Conservation (phyloP, 352 stramenopile species). For the Achlya hypogyna region DNA sequence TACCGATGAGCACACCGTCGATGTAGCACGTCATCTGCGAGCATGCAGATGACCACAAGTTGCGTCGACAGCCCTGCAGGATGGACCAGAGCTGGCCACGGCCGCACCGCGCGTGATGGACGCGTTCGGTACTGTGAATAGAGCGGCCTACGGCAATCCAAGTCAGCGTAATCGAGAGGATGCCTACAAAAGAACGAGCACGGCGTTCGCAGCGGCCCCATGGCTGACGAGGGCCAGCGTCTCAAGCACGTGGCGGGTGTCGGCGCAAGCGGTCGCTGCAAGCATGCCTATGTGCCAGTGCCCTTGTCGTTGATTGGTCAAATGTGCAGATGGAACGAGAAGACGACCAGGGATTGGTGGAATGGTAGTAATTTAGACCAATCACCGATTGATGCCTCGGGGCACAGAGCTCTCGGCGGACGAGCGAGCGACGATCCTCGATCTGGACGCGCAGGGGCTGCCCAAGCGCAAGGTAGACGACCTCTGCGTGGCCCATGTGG, state of each 20-base stretch:
- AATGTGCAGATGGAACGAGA: no score
- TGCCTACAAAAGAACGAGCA: neutral
- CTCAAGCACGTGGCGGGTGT: neutral
- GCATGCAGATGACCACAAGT: constrained; percentile 11
- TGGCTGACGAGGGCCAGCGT: neutral
- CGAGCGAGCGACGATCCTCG: neutral
- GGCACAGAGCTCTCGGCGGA: neutral
- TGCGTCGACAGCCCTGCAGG: no score
- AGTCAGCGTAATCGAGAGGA: neutral
- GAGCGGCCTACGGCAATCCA: neutral
- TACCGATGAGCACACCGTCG: neutral
- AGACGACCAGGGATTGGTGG: no score
- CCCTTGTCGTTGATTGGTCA: neutral
- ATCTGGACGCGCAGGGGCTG: neutral
- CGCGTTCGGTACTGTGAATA: no score
- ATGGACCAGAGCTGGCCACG: no score
- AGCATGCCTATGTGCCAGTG: no score
- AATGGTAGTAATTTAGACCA: neutral
- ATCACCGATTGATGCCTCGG: neutral
- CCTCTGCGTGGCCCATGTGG: neutral
- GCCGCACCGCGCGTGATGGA: no score
- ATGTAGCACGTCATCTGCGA: constrained; percentile 7
- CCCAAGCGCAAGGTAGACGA: neutral
- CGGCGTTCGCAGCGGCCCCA: neutral
- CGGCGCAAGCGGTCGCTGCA: neutral